These are phyloP conservation scores for Fusarium penzigii DNA, from an alignment of 2,329 filamentous ascomycete genomes.

Conservation along the genomic window DNA sequence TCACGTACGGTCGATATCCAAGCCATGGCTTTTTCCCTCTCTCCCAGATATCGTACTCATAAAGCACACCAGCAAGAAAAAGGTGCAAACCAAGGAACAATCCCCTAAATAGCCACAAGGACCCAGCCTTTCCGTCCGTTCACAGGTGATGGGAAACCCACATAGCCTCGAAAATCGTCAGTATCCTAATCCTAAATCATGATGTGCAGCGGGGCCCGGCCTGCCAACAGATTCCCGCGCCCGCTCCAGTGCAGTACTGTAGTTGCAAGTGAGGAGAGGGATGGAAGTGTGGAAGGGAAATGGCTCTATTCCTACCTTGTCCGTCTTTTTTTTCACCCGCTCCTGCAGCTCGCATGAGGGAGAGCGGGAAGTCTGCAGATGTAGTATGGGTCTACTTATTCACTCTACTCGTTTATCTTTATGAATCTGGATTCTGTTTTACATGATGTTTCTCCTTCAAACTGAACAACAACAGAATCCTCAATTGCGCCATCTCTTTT, in stretches of 20 bases:
- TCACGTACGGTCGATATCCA: too few species aligned
- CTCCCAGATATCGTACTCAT: too few species aligned
- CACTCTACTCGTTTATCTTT: neutral
- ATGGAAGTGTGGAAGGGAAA: too few species aligned
- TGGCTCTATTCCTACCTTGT: neutral
- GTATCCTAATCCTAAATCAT: slow-evolving; percentile 18
- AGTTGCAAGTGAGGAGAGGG: too few species aligned
- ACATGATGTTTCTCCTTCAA: neutral
- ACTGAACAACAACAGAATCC: slow-evolving; percentile 12
- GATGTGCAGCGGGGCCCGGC: slow-evolving; percentile 26
- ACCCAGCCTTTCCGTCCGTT: slow-evolving; percentile 7
- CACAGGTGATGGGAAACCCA: neutral
- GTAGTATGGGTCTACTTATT: slow-evolving; percentile 5
- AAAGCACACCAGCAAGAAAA: too few species aligned
- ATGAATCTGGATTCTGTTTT: too few species aligned
- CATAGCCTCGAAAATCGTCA: slow-evolving; percentile 14
- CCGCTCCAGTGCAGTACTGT: neutral
- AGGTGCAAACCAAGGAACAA: too few species aligned
- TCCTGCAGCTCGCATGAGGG: slow-evolving; percentile 18
- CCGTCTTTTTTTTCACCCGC: slow-evolving; percentile 16
- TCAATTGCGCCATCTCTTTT: slow-evolving; percentile 23
- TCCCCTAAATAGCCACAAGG: neutral
- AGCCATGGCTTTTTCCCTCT: too few species aligned
- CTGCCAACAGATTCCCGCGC: slow-evolving; percentile 27
- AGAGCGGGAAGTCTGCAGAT: slow-evolving; percentile 29